A percentile compares a stretch with the other conserved stretches of the same genome.
phyloP scores from a whole-genome alignment of 2,329 filamentous ascomycete species.

The Phialocephala sp. region DNA sequence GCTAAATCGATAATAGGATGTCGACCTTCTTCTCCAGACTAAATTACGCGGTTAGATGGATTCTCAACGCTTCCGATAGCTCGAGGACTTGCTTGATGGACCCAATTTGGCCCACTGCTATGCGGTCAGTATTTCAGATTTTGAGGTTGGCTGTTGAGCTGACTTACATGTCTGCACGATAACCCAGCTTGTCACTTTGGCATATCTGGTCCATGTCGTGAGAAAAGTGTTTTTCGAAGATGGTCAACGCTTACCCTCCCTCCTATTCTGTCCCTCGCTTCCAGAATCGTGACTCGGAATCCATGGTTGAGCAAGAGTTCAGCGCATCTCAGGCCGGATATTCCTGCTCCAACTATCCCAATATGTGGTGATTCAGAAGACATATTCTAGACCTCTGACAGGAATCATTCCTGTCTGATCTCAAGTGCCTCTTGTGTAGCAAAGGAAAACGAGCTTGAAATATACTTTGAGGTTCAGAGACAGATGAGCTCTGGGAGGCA shows the following conservation, averaged over 20 bases:
- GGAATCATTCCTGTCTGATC: background rate
- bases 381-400: background rate
- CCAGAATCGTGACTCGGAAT: slow-evolving; percentile 60
- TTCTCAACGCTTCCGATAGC: background rate
- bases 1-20: slow-evolving; percentile 60
- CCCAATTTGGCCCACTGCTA: slow-evolving; percentile 40
- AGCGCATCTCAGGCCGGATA: slow-evolving; percentile 61
- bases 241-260: slow-evolving; percentile 44
- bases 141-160: background rate
- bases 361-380: slow-evolving; percentile 29
- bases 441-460: no score
- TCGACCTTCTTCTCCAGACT: slow-evolving; percentile 44
- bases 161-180: slow-evolving; percentile 41
- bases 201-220: slow-evolving; percentile 19
- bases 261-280: slow-evolving; percentile 60
- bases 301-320: slow-evolving; percentile 59
- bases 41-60: background rate
- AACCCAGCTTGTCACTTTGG: slow-evolving; percentile 34
- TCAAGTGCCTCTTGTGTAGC: background rate
- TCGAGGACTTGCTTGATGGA: slow-evolving; percentile 32
- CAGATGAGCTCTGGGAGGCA: background rate
- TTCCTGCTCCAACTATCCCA: slow-evolving; percentile 60
- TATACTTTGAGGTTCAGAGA: background rate
- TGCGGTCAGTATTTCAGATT: background rate
- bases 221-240: background rate